Evolutionary conservation across 345 rosid species (phyloP).

Genomic region (Corchorus olitorius): DNA sequence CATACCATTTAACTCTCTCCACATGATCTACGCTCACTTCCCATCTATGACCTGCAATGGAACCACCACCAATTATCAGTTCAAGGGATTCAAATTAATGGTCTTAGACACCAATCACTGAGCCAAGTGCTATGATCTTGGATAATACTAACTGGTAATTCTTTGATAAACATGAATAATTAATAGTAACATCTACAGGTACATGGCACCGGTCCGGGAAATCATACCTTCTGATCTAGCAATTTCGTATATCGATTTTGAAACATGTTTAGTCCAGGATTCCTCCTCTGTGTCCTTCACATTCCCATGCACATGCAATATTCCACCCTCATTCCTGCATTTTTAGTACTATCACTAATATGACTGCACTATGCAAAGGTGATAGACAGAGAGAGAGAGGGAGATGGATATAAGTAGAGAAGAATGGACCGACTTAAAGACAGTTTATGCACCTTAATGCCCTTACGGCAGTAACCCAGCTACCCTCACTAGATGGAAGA

Average conservation of each 20-base stretch:
- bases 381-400: slow-evolving; percentile 14
- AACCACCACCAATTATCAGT: too few relatives aligned
- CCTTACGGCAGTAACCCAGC: slow-evolving; percentile 86
- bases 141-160: neutral
- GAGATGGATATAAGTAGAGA: neutral
- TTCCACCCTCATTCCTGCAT: slow-evolving; percentile 82
- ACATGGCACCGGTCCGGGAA: neutral
- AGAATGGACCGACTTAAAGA: neutral
- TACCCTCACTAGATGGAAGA: slow-evolving; percentile 82
- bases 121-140: too few relatives aligned
- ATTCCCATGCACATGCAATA: slow-evolving; percentile 83
- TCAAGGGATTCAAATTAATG: neutral
- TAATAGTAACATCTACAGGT: too few relatives aligned
- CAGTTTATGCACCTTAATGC: slow-evolving; percentile 65
- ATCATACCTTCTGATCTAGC: slow-evolving; percentile 71
- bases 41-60: slow-evolving; percentile 65
- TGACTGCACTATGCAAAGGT: neutral
- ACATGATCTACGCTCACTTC: slow-evolving; percentile 65
- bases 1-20: slow-evolving; percentile 95
- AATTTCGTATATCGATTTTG: slow-evolving; percentile 53
- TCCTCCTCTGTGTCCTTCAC: slow-evolving; percentile 76
- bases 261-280: slow-evolving; percentile 57
- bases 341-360: slow-evolving; percentile 19
- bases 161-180: neutral
- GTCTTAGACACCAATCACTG: neutral